Evolutionary conservation across 768 basidiomycete species (phyloP).

Genomic region (Pulveroboletus sp.): DNA sequence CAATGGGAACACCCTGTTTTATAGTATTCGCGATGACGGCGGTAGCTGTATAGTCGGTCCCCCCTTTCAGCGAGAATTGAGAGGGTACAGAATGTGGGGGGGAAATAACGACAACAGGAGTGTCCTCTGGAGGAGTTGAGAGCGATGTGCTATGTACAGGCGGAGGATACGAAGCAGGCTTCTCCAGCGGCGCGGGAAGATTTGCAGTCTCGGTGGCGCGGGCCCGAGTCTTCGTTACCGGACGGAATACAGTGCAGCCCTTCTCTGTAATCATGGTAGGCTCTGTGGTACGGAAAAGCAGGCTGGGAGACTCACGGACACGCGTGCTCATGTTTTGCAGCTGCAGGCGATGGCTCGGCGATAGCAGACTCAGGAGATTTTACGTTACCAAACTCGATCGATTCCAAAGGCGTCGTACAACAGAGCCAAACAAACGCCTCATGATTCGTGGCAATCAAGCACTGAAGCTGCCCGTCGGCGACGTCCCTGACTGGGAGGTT

Average conservation of each 20-base stretch:
- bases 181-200: slow-evolving; percentile 15
- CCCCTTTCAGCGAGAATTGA: slow-evolving; percentile 8
- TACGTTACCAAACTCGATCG: slow-evolving; percentile 4
- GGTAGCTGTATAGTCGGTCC: slow-evolving; percentile 1
- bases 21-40: not conserved
- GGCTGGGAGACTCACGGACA: slow-evolving; percentile 52
- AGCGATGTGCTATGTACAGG: not conserved
- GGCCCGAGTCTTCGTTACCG: slow-evolving; percentile 54
- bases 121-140: not conserved
- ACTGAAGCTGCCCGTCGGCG: slow-evolving; percentile 51
- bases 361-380: slow-evolving; percentile 1
- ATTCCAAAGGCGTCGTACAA: slow-evolving; percentile 14
- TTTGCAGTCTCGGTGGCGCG: slow-evolving; percentile 33
- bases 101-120: not conserved
- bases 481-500: slow-evolving; percentile 58
- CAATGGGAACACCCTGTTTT: slow-evolving; percentile 15
- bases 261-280: slow-evolving; percentile 48
- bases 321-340: slow-evolving; percentile 38
- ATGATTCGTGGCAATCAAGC: slow-evolving; percentile 27
- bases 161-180: slow-evolving; percentile 4
- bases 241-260: slow-evolving; percentile 64
- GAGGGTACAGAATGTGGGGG: slow-evolving; percentile 5
- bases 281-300: not conserved
- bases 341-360: too few relatives aligned
- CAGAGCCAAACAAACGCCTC: slow-evolving; percentile 25